Base-by-base conservation (phyloP, 768 basidiomycete genomes). In the Podaxis sp. region DNA sequence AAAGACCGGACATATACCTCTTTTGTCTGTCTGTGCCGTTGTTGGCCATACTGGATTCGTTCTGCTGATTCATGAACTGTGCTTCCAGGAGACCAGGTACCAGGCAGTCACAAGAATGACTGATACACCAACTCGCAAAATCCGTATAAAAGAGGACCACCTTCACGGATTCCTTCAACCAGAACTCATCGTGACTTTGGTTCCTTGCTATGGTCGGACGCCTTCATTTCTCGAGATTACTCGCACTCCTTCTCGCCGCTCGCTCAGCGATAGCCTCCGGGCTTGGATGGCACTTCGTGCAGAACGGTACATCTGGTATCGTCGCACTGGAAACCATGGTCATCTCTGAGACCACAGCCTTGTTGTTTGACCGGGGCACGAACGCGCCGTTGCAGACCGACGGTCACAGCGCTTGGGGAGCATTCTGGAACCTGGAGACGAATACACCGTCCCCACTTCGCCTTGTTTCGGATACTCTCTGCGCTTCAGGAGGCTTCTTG, bases 381-480 rank as follows among this genome's bases (percentile, higher is more conserved):
- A 72, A 81, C 60, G 80, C 82, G 41, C 76, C 79, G 13, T 67
- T 81, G 1, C 72, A 67, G 22, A 70, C 81, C 62, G 72, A 79
- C 54, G 76, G 75, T 1, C 79, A 80, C 62, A 68, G 77, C 11
- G 81, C 81, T 6, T 82, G 81, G 81, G 78, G 76, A 36, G 79
- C 77, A 6, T 69, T 82, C n/a, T 76, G 79, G 67, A 73, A 81
- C 58, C 65, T 82, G 10, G 70, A 74, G 63, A 80, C 79, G 2
- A 76, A 78, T 48, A 74, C 70, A 3, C 72, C 74, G 0, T 72
- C 75, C 13, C 68, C 77, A 7, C 62, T 79, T 17, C 67, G 74
- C 41, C 66, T 78, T 22, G 56, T 74, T 11, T 73, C 76, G 13
- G 75, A 81, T 60, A 73, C 72, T 15, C 80, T 78, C 68, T 81